These are phyloP conservation scores for Xylariaceae sp. DNA, from an alignment of 2,329 filamentous ascomycete species.

Conservation along the genomic window DNA sequence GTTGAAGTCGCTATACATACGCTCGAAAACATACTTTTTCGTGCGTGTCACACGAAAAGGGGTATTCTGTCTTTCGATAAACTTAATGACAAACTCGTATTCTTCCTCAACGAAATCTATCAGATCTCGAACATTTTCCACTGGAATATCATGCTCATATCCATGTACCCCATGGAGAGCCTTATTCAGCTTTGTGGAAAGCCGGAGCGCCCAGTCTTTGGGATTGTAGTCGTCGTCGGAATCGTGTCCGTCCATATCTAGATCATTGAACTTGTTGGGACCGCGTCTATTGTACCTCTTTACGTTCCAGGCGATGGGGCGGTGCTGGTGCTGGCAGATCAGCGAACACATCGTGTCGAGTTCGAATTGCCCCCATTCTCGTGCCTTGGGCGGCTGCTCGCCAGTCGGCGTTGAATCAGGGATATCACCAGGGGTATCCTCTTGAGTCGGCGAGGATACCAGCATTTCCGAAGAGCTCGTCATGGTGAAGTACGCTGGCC, in stretches of 20 bases:
- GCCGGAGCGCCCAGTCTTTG: slow-evolving; percentile 13
- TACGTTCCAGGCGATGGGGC: background rate
- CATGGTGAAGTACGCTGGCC: background rate
- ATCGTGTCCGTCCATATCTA: no score
- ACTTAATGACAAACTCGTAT: slow-evolving; percentile 36
- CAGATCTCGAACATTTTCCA: slow-evolving; percentile 27
- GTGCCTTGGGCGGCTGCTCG: background rate
- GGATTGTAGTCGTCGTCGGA: no score
- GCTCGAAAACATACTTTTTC: slow-evolving; percentile 37
- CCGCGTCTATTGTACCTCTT: no score
- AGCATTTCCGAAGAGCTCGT: slow-evolving; percentile 2
- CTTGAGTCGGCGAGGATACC: background rate
- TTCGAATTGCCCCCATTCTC: slow-evolving; percentile 36
- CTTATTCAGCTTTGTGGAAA: slow-evolving; percentile 42
- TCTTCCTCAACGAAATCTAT: slow-evolving; percentile 36
- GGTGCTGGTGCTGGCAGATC: slow-evolving; percentile 35
- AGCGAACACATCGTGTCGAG: slow-evolving; percentile 41
- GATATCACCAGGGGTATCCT: no score
- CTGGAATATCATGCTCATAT: slow-evolving; percentile 8
- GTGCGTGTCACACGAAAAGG: slow-evolving; percentile 37
- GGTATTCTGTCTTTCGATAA: slow-evolving; percentile 34
- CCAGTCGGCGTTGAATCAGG: background rate
- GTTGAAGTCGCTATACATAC: slow-evolving; percentile 33
- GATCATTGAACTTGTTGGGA: no score
- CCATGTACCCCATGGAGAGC: slow-evolving; percentile 32